phyloP scores from a whole-genome alignment of 306 rosid genomes.

The Medicago truncatula region MtrunA17r5.0-ANR NC_053047.1:16334001-16334500 shows the following conservation, averaged over 20 bases:
- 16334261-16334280: neutral
- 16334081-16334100: too few relatives aligned
- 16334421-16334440: conserved; percentile 53
- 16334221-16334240: conserved; percentile 13
- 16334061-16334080: too few relatives aligned
- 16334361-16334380: conserved; percentile 59
- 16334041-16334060: too few relatives aligned
- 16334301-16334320: conserved; percentile 56
- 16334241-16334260: conserved; percentile 5
- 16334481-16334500: too few relatives aligned
- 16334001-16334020: too few relatives aligned
- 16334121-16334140: too few relatives aligned
- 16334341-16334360: conserved; percentile 69
- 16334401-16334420: conserved; percentile 50
- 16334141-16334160: too few relatives aligned
- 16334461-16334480: neutral
- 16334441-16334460: neutral
- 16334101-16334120: too few relatives aligned
- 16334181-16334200: conserved; percentile 81
- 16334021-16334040: too few relatives aligned
- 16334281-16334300: neutral
- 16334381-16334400: conserved; percentile 57
- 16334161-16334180: too few relatives aligned
- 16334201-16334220: conserved; percentile 71
- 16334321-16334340: conserved; percentile 63